Evolutionary conservation across 1,284 basidiomycete genomes (phyloP), one percentile per base, ranked within the genome.

Genomic region (Cryptococcus sp.): DNA sequence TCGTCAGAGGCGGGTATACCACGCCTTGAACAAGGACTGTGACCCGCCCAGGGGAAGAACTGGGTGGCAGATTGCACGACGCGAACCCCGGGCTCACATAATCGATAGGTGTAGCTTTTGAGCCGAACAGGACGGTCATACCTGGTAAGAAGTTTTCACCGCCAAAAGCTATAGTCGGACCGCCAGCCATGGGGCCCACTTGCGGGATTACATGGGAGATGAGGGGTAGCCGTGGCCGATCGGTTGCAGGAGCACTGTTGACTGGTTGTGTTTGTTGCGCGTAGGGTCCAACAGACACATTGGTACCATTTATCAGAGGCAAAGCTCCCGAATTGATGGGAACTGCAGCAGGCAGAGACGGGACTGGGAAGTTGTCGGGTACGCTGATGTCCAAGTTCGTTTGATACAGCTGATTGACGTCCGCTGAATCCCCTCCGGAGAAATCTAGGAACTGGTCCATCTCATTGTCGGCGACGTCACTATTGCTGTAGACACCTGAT

Each of bases 41-140:
- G n/a, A 98, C 95, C 6, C 90, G 86, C 2, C 95, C 96, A 3
- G 94, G 85, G 48, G 83, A 81, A 1, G 87, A 82, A 57, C 88
- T 85, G 0, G 96, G 91, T 3, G 96, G 96, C 50, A 99, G 78
- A 41, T 95, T 80, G 75, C 95, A 98, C 15, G 97, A 90, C 4
- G 98, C 84, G 42, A 95, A 95, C 68, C 93, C 95, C 61, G 92
- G 88, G 69, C 91, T 92, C 89, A 93, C 97, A 42, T 90, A 85
- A 66, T 91, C 88, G 0, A 93, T 97, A 54, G 87, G 88, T 4
- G 93, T 89, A 2, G 86, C 79, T 5, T 87, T 83, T 63, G 90
- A 91, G 31, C 95, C 95, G 77, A 99, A 99, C 6, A 93, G 81
- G 70, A 92, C 91, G 54, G 87, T 78, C 50, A 82, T 75, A 40